Conservation (phyloP, 495 filamentous ascomycete species). For the Polyplosphaeria fusca region DNA sequence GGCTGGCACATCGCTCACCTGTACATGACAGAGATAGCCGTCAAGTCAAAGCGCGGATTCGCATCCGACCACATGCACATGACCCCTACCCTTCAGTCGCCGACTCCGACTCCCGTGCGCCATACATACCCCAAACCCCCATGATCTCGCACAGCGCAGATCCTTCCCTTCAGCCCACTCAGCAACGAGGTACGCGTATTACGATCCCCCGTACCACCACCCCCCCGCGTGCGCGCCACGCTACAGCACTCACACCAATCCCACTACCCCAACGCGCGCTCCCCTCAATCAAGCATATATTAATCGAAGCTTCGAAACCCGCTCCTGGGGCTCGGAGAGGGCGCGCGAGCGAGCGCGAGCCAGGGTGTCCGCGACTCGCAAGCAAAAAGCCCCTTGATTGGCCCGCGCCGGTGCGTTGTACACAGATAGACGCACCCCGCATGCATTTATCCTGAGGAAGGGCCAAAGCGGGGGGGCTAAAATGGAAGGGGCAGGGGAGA, state of each 20-base stretch:
- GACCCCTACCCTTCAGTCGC: no score
- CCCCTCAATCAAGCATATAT: slow-evolving; percentile 22
- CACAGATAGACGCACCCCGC: slow-evolving; percentile 14
- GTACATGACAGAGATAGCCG: no score
- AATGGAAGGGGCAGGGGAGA: no score
- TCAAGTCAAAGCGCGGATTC: no score
- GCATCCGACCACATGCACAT: no score
- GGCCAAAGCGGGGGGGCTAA: no score
- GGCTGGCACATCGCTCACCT: no score
- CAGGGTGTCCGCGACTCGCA: neutral
- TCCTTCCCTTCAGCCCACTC: neutral
- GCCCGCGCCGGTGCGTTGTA: neutral
- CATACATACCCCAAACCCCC: neutral
- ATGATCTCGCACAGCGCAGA: neutral
- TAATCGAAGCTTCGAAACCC: slow-evolving; percentile 15
- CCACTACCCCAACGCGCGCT: neutral
- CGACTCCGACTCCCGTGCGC: no score
- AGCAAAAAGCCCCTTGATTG: slow-evolving; percentile 16
- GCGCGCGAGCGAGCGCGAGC: slow-evolving; percentile 1
- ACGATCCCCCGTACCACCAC: no score
- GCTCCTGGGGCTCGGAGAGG: neutral
- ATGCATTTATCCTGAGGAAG: slow-evolving; percentile 18
- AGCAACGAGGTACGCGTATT: neutral
- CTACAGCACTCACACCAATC: no score
- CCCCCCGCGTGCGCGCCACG: no score